These are phyloP conservation scores for Saccharomycopsis oosterbeekiorum DNA, from an alignment of 805 yeast genomes.

Conservation along the genomic window DNA sequence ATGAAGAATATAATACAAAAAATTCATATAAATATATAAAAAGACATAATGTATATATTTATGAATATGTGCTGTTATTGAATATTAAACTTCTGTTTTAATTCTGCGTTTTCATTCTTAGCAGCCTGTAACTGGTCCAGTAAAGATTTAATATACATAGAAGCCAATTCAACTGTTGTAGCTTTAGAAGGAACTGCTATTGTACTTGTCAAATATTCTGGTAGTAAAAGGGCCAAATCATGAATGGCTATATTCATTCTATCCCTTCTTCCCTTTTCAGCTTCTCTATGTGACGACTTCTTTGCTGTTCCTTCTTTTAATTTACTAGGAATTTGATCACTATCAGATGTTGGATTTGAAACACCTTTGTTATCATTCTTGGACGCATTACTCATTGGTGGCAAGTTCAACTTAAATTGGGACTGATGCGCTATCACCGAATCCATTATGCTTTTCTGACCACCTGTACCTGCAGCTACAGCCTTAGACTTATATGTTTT, in stretches of 20 bases:
- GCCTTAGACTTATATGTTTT: constrained; percentile 16
- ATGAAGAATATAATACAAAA: not conserved
- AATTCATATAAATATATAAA: not conserved
- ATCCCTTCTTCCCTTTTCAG: constrained; percentile 94
- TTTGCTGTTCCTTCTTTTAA: constrained; percentile 16
- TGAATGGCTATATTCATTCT: constrained; percentile 82
- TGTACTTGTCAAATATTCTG: constrained; percentile 47
- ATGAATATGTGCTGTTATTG: not conserved
- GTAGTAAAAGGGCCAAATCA: constrained; percentile 61
- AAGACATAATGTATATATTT: not conserved
- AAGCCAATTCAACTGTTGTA: constrained; percentile 87
- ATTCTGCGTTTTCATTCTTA: not conserved
- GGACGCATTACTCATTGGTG: constrained; percentile 3
- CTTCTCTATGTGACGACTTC: constrained; percentile 61
- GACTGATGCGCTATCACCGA: constrained; percentile 17
- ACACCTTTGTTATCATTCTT: not conserved
- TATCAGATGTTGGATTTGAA: not conserved
- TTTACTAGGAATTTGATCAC: not conserved
- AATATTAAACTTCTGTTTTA: not conserved
- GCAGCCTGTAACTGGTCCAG: constrained; percentile 26
- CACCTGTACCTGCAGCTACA: not conserved
- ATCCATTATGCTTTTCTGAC: constrained; percentile 6
- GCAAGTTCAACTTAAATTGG: constrained; percentile 17
- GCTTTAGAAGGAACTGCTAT: constrained; percentile 77
- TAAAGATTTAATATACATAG: constrained; percentile 49